Conservation (phyloP, 495 filamentous ascomycete genomes). For the Podospora sp. region DNA sequence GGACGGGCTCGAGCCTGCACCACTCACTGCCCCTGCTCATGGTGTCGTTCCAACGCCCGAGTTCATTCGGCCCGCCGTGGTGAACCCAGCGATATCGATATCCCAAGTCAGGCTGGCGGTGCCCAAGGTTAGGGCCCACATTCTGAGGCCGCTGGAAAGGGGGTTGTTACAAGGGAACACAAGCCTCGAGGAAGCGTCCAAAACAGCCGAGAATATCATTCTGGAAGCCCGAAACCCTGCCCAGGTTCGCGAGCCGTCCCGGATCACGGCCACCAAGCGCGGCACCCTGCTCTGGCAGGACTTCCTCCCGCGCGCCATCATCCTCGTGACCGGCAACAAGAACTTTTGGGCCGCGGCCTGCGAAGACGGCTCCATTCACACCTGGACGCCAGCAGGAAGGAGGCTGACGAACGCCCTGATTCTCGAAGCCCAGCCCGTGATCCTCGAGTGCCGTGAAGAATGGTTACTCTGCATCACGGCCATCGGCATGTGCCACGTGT, state of each 20-base stretch:
- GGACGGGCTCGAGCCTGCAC: conserved; percentile 73
- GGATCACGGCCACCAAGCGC: conserved; percentile 77
- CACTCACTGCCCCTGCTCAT: conserved; percentile 52
- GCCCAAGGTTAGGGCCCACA: conserved; percentile 80
- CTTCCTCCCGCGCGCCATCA: conserved; percentile 78
- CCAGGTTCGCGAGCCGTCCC: conserved; percentile 74
- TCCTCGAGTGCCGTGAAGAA: conserved; percentile 84
- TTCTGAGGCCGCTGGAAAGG: conserved; percentile 66
- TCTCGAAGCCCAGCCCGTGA: conserved; percentile 89
- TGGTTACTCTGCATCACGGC: conserved; percentile 89
- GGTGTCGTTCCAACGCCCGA: conserved; percentile 77
- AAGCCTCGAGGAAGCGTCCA: conserved; percentile 60
- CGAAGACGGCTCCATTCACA: conserved; percentile 90
- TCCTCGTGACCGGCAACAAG: conserved; percentile 85
- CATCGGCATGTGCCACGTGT: conserved; percentile 87
- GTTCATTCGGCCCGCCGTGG: conserved; percentile 83
- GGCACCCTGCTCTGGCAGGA: conserved; percentile 92
- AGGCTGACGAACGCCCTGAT: conserved; percentile 80
- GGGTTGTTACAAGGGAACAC: conserved; percentile 48
- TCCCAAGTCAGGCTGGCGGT: conserved; percentile 89
- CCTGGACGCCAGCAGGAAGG: conserved; percentile 94
- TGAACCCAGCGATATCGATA: conserved; percentile 75
- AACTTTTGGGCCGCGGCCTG: conserved; percentile 90
- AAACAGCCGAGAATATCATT: conserved; percentile 58
- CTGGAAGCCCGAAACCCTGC: conserved; percentile 57